Percentiles rank a stretch among this genome's conserved stretches.
These are phyloP conservation scores for Eucalyptus curtisii DNA, from an alignment of 345 rosid species.

Conservation along the genomic window DNA sequence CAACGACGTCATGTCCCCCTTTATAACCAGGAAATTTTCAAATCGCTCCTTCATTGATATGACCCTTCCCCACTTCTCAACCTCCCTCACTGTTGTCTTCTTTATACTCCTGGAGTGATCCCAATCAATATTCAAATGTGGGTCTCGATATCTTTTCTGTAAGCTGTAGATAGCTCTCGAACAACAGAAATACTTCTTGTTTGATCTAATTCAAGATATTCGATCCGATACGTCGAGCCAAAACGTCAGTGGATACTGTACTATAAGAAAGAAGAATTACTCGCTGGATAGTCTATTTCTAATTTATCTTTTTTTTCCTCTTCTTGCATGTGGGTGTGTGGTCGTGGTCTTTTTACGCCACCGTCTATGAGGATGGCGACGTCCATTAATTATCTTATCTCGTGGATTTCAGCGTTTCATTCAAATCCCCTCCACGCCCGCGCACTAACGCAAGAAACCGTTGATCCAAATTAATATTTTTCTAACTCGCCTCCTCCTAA, in stretches of 20 bases:
- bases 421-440: slow-evolving; percentile 9
- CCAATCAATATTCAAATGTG: neutral
- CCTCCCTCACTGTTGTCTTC: neutral
- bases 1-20: neutral
- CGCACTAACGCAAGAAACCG: slow-evolving; percentile 4
- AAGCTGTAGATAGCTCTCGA: neutral
- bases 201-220: neutral
- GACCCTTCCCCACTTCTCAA: neutral
- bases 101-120: neutral
- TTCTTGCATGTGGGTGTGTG: neutral
- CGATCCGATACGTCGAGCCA: neutral
- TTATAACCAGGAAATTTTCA: neutral
- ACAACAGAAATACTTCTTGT: neutral
- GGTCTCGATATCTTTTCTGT: neutral
- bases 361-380: neutral
- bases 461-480: neutral
- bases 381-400: neutral
- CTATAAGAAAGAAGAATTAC: neutral
- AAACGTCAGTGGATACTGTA: neutral
- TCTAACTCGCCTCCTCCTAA: neutral
- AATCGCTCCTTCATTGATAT: neutral
- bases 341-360: neutral
- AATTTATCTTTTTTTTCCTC: neutral
- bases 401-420: slow-evolving; percentile 18
- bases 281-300: neutral